Evolutionary conservation across 768 basidiomycete species (phyloP).

Genomic region (Xanthoconium stramineum): DNA sequence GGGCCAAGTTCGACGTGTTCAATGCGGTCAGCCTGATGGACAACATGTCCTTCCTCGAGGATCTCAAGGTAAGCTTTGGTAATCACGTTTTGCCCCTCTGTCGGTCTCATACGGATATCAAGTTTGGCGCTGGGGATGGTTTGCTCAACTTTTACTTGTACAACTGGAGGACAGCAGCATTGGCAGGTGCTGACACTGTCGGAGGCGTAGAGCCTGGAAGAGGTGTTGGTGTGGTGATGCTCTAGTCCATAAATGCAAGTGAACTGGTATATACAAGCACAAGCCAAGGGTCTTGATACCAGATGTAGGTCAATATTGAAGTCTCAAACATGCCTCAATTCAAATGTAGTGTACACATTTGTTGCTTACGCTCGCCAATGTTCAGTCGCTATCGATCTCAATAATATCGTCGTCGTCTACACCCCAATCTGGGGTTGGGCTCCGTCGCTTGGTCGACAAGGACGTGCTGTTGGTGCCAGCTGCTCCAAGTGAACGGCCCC

Average conservation of each 20-base stretch:
- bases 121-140: slow-evolving; percentile 95
- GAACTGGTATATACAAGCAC: no score
- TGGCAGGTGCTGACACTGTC: slow-evolving; percentile 67
- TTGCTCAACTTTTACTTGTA: slow-evolving; percentile 90
- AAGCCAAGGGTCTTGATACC: neutral
- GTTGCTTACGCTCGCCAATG: neutral
- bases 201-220: slow-evolving; percentile 56
- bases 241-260: slow-evolving; percentile 40
- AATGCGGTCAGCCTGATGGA: slow-evolving; percentile 96
- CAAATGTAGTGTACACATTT: slow-evolving; percentile 8
- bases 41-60: slow-evolving; percentile 75
- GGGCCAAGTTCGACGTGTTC: slow-evolving; percentile 91
- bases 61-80: slow-evolving; percentile 64
- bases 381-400: slow-evolving; percentile 77
- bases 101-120: slow-evolving; percentile 8
- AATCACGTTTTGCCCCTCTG: neutral
- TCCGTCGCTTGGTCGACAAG: slow-evolving; percentile 44
- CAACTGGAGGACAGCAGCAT: slow-evolving; percentile 85
- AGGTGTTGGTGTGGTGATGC: slow-evolving; percentile 93
- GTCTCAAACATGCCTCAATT: slow-evolving; percentile 2
- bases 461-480: slow-evolving; percentile 50
- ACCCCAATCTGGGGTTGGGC: slow-evolving; percentile 77
- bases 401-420: slow-evolving; percentile 85
- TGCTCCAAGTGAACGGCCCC: slow-evolving; percentile 45
- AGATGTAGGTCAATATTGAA: neutral